Evolutionary conservation across 2,329 filamentous ascomycete genomes (phyloP).

Genomic region (Paraconiothyrium brasiliense): DNA sequence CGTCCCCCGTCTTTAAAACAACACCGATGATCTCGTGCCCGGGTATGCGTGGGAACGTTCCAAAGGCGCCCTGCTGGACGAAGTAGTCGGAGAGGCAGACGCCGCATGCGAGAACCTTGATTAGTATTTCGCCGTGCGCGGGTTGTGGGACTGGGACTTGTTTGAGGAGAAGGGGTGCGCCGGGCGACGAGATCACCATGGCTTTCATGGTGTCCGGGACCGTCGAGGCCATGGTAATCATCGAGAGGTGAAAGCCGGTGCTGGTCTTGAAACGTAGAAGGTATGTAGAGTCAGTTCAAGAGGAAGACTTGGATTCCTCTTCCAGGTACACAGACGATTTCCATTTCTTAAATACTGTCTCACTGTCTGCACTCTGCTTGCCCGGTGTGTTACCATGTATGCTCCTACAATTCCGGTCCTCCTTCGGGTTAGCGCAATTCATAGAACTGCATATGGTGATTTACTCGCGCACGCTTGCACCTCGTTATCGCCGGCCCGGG

Average conservation of each 20-base stretch:
- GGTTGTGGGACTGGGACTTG: constrained; percentile 68
- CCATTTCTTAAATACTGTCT: too few relatives aligned
- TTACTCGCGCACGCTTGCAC: too few relatives aligned
- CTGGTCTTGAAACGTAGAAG: too few relatives aligned
- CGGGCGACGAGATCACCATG: constrained; percentile 65
- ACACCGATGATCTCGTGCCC: constrained; percentile 79
- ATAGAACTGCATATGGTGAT: too few relatives aligned
- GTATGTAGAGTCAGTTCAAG: too few relatives aligned
- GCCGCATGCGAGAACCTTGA: constrained; percentile 77
- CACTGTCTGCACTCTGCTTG: too few relatives aligned
- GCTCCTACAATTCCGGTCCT: constrained; percentile 10
- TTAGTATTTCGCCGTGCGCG: constrained; percentile 67
- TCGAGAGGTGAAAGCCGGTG: not conserved
- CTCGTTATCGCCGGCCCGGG: not conserved
- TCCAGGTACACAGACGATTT: too few relatives aligned
- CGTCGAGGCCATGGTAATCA: constrained; percentile 27
- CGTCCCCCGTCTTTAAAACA: constrained; percentile 68
- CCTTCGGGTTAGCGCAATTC: constrained; percentile 1
- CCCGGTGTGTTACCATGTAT: too few relatives aligned
- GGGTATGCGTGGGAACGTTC: constrained; percentile 64
- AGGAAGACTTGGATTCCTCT: too few relatives aligned
- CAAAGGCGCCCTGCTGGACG: constrained; percentile 38
- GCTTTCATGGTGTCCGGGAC: constrained; percentile 73
- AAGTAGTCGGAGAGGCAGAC: constrained; percentile 72
- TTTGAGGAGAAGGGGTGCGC: constrained; percentile 65